Conservation (phyloP, 2,329 filamentous ascomycete genomes). For the Colletotrichum noveboracense region DNA sequence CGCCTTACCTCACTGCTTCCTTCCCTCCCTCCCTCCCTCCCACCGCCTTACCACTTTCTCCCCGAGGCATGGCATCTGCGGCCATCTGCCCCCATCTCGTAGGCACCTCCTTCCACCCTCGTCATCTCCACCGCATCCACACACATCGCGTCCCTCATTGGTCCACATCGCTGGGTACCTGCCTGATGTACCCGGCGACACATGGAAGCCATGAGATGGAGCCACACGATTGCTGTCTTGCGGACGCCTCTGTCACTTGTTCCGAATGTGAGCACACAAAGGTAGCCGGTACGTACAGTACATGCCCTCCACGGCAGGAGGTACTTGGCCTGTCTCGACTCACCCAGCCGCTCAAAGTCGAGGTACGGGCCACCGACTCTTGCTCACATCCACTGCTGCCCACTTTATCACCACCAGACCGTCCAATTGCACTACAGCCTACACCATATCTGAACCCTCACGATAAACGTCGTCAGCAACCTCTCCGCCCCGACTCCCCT, state of each 20-base stretch:
- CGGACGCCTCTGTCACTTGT: neutral
- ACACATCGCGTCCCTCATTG: neutral
- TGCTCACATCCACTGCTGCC: neutral
- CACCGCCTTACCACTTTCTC: constrained; percentile 3
- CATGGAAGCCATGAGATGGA: constrained; percentile 18
- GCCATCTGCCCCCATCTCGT: neutral
- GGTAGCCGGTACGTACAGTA: neutral
- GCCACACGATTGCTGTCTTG: neutral
- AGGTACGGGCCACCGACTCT: neutral
- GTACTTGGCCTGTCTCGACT: neutral
- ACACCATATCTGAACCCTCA: neutral
- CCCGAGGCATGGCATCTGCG: constrained; percentile 3
- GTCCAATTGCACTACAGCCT: neutral
- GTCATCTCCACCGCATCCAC: neutral
- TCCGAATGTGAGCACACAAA: neutral
- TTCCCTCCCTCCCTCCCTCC: neutral
- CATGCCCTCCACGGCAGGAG: neutral
- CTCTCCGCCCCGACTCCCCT: neutral
- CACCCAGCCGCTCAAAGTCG: neutral
- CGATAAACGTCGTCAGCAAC: neutral
- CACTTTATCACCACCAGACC: neutral
- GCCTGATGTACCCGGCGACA: constrained; percentile 4
- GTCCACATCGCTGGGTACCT: neutral
- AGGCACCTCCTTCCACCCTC: neutral
- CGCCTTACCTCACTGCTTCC: neutral